phyloP scores from a whole-genome alignment of 83 land plant genomes.

The Isoetes engelmannii region DNA sequence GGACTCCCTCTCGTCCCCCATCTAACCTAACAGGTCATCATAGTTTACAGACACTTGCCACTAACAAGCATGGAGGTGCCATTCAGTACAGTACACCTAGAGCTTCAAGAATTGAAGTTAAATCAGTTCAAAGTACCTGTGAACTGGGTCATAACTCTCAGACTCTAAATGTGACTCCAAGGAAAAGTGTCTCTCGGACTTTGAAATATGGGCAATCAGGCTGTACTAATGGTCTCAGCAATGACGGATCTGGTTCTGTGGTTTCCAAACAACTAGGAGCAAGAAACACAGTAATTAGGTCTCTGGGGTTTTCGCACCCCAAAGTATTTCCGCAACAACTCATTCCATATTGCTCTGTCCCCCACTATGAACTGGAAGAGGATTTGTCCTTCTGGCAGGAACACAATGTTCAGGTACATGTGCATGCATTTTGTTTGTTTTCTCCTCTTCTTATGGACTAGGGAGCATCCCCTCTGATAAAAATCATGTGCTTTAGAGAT shows the following conservation, averaged over 20 bases:
- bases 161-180: neutral
- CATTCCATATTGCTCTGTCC: neutral
- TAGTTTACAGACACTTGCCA: neutral
- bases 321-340: too few relatives aligned
- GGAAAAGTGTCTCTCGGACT: neutral
- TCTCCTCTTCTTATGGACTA: too few relatives aligned
- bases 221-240: neutral
- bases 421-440: neutral
- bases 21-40: neutral
- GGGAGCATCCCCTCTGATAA: too few relatives aligned
- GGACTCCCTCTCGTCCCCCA: neutral
- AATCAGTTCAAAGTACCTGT: neutral
- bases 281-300: neutral
- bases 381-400: conserved; percentile 4
- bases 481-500: too few relatives aligned
- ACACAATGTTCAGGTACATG: conserved; percentile 4
- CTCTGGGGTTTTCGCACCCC: neutral
- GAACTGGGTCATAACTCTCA: neutral
- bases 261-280: neutral
- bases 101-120: neutral
- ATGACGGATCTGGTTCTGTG: neutral
- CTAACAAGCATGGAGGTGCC: neutral
- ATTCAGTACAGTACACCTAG: neutral
- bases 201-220: neutral
- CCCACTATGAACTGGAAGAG: neutral